These are phyloP conservation scores for Saccharomycopsis malanga DNA, from an alignment of 805 yeast species.

Conservation along the genomic window DNA sequence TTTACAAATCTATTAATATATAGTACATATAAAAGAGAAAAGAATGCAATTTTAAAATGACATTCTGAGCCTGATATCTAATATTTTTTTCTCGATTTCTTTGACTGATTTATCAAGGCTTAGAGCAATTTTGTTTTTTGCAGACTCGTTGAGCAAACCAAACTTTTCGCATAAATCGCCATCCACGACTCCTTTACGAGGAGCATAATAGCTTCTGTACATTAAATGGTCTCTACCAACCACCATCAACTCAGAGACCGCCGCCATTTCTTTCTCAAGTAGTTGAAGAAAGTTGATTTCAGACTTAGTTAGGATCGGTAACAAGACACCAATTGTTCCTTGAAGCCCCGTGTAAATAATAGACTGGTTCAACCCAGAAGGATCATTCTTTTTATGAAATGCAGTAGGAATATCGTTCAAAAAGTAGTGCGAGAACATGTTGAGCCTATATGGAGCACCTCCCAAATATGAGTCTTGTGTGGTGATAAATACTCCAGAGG, in stretches of 20 bases:
- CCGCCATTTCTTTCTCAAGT: constrained; percentile 36
- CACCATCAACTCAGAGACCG: constrained; percentile 28
- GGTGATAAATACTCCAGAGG: constrained; percentile 34
- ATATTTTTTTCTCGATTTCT: constrained; percentile 45
- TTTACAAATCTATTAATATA: too few species aligned
- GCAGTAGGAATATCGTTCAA: constrained; percentile 66
- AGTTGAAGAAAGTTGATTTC: constrained; percentile 55
- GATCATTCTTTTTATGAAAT: constrained; percentile 44
- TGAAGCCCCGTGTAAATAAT: constrained; percentile 69
- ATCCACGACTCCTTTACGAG: constrained; percentile 69
- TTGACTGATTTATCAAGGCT: constrained; percentile 16
- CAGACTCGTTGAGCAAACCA: constrained; percentile 40
- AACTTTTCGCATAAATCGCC: constrained; percentile 78
- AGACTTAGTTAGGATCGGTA: constrained; percentile 55
- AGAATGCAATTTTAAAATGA: too few species aligned
- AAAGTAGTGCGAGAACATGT: constrained; percentile 48
- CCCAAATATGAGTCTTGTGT: constrained; percentile 33
- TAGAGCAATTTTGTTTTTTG: constrained; percentile 17
- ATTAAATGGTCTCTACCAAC: constrained; percentile 61
- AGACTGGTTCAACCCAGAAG: constrained; percentile 52
- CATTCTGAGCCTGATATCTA: constrained; percentile 27
- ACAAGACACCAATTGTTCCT: constrained; percentile 71
- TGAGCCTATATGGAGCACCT: constrained; percentile 48
- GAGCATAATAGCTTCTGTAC: constrained; percentile 77
- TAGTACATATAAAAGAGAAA: too few species aligned